Percentiles rank a stretch among this genome's conserved stretches.
Evolutionary conservation across 108 stramenopile genomes (phyloP).

Genomic region (Pseudonitzschia delicatissima): DNA sequence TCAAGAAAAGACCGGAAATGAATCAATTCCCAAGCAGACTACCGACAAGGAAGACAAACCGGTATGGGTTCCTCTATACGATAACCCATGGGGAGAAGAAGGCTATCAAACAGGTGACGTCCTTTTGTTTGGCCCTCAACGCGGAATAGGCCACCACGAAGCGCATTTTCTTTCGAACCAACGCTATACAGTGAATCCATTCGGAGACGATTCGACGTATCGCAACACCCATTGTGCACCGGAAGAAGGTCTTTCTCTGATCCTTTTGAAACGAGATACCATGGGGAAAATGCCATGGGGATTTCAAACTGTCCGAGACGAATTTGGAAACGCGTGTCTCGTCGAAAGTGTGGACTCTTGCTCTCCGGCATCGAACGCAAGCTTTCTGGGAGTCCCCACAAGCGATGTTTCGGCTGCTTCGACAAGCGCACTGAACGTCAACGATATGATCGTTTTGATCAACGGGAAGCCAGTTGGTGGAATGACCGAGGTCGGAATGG

Average conservation of each 20-base stretch:
- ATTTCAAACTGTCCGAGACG: conserved; percentile 52
- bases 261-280: conserved; percentile 55
- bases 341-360: conserved; percentile 54
- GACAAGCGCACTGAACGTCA: conserved; percentile 25
- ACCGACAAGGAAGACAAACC: conserved; percentile 2
- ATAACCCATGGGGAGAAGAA: conserved; percentile 68
- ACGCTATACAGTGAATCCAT: conserved; percentile 52
- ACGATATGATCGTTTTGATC: conserved; percentile 74
- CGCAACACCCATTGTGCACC: conserved; percentile 56
- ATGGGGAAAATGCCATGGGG: conserved; percentile 62
- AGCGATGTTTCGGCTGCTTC: background rate
- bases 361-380: conserved; percentile 63
- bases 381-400: background rate
- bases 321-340: conserved; percentile 81
- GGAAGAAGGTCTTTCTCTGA: conserved; percentile 48
- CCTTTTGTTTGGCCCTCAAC: conserved; percentile 45
- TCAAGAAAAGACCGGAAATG: background rate
- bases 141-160: conserved; percentile 34
- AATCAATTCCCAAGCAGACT: background rate
- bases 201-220: conserved; percentile 50
- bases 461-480: conserved; percentile 70
- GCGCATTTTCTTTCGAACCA: conserved; percentile 23
- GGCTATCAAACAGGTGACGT: conserved; percentile 61
- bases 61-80: conserved; percentile 46
- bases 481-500: conserved; percentile 56